Conservation (phyloP, 441 rosid species). For the Euphorbia celastroides region DNA sequence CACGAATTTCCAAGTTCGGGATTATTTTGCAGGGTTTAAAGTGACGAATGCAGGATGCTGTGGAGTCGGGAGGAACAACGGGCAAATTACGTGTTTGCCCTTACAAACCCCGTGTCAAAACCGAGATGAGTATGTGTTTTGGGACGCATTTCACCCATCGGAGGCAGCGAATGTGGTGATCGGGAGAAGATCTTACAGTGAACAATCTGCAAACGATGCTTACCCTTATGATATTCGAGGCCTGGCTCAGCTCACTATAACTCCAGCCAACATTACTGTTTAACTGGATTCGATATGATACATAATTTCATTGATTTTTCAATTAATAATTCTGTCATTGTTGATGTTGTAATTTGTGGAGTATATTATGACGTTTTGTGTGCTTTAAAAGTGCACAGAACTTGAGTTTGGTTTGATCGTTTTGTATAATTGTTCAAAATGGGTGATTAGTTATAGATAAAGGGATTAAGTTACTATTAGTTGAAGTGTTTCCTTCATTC, state of each 20-base stretch:
- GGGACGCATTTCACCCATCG: slow-evolving; percentile 88
- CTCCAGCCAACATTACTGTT: not conserved
- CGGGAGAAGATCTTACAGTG: slow-evolving; percentile 65
- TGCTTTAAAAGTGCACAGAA: too few relatives aligned
- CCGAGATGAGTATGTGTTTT: slow-evolving; percentile 56
- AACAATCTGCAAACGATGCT: slow-evolving; percentile 53
- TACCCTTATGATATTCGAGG: slow-evolving; percentile 68
- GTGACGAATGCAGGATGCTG: slow-evolving; percentile 79
- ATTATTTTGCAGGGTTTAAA: slow-evolving; percentile 43
- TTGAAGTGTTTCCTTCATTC: too few relatives aligned
- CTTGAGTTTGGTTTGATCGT: not conserved
- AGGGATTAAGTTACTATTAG: too few relatives aligned
- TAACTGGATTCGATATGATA: too few relatives aligned
- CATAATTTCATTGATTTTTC: not conserved
- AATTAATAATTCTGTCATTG: not conserved
- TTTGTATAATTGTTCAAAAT: too few relatives aligned
- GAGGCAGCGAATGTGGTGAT: slow-evolving; percentile 61
- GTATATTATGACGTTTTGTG: too few relatives aligned
- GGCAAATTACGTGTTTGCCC: slow-evolving; percentile 81
- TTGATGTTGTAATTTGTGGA: too few relatives aligned
- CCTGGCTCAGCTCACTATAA: slow-evolving; percentile 28
- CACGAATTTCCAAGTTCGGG: too few relatives aligned
- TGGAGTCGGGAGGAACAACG: slow-evolving; percentile 90
- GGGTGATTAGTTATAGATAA: too few relatives aligned
- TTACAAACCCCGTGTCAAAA: slow-evolving; percentile 62